phyloP scores from a whole-genome alignment of 2,329 filamentous ascomycete genomes.

The Pezicula carpinea region DNA sequence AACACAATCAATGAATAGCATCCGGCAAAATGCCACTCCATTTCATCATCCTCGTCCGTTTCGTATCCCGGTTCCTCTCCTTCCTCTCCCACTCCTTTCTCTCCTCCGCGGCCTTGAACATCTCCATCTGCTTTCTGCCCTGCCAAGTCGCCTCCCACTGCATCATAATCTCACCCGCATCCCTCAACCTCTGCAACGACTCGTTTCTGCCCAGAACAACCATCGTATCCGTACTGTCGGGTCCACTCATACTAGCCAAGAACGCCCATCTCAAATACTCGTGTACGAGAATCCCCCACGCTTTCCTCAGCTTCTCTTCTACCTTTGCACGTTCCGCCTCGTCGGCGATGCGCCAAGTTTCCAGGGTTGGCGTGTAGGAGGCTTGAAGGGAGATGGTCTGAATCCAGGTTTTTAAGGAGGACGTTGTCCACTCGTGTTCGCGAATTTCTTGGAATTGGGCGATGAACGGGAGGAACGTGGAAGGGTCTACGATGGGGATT shows the following conservation, averaged over 20 bases:
- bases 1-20: neutral
- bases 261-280: conserved; percentile 53
- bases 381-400: neutral
- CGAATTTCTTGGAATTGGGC: neutral
- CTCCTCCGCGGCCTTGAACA: neutral
- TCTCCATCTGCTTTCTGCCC: neutral
- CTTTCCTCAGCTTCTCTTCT: conserved; percentile 13
- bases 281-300: conserved; percentile 43
- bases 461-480: neutral
- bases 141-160: neutral
- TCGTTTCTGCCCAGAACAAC: conserved; percentile 48
- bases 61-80: neutral
- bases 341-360: conserved; percentile 5
- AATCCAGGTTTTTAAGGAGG: neutral
- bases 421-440: neutral
- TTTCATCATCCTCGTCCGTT: neutral
- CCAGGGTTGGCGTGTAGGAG: conserved; percentile 7
- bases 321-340: neutral
- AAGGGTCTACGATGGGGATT: neutral
- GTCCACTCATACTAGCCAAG: conserved; percentile 46
- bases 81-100: neutral
- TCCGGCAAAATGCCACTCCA: neutral
- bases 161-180: conserved; percentile 13
- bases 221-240: conserved; percentile 49
- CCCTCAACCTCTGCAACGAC: conserved; percentile 34